Base-by-base conservation (phyloP, 768 basidiomycete genomes). In the Rhizopogon roseolus region DNA sequence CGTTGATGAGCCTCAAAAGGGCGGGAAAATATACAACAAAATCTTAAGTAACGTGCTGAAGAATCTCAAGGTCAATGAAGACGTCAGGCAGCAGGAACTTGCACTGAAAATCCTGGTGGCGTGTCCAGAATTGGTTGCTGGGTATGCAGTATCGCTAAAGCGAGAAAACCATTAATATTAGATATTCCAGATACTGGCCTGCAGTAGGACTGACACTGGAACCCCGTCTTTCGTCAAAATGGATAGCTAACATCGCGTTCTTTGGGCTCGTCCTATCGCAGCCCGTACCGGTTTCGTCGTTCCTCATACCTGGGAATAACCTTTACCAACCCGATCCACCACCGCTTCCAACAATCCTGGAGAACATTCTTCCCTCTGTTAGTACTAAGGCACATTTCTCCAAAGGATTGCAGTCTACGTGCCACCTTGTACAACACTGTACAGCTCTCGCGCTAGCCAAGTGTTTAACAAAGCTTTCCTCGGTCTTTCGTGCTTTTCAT, bases 211-310 rank as follows among this genome's bases (percentile, higher is more conserved):
- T 92, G 34, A 88, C 90, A 0, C 76, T 95, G 5, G 93, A 96
- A 61, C 92, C 93, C 0, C 84, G 93, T 3, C 78, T 94, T 5
- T 90, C 90, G 0, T 89, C 89, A 0, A 88, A 86, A 64, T 98
- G 96, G 94, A 85, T 98, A 32, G 82, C 88, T 0, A 96, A 93
- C 54, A 85, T 97, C 58, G 76, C 90, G 5, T 88, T 94, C 63
- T 82, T 91, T 39, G 90, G 87, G 2, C 76, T 77, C 7, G 79
- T 98, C 50, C 77, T 97, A 49, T 86, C 89, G 0, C 78, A 93
- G 0, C 83, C 90, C 0, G 71, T 93, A 2, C 92, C 94, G 0
- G 59, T 73, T 0, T 60, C 73, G 0, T 80, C 81, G 0, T 93
- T 94, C 64, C 70, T 82, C 54, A 73, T 88, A 14, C 71, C 76